These are phyloP conservation scores for Rugiboletus extremiorientalis DNA, from an alignment of 1,284 basidiomycete genomes.

Conservation along the genomic window DNA sequence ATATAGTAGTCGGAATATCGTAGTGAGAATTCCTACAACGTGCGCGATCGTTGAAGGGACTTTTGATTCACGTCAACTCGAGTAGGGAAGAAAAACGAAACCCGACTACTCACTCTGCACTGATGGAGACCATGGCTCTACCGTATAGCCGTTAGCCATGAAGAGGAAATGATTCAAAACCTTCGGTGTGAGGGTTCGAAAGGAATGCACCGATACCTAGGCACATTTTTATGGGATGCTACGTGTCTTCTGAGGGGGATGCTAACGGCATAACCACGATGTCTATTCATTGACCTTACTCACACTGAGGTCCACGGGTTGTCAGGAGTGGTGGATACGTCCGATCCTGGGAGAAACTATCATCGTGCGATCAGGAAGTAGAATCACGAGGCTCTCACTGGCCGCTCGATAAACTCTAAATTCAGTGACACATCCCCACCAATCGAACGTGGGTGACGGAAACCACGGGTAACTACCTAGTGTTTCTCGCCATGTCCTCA, in stretches of 20 bases:
- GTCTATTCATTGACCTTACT: neutral
- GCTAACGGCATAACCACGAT: conserved; percentile 4
- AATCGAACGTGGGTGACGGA: neutral
- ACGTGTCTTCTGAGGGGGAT: neutral
- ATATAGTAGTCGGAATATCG: conserved; percentile 20
- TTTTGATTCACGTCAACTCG: neutral
- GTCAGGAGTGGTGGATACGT: neutral
- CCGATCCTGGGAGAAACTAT: conserved; percentile 3
- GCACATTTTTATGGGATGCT: neutral
- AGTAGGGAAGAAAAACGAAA: neutral
- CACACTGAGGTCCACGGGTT: neutral
- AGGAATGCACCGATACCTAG: neutral
- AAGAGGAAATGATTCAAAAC: neutral
- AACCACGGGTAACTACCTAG: neutral
- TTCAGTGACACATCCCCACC: too few species aligned
- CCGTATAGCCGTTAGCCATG: neutral
- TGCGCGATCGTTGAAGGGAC: conserved; percentile 22
- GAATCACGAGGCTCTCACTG: neutral
- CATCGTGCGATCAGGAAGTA: neutral
- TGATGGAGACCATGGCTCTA: conserved; percentile 6
- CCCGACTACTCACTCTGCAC: conserved; percentile 11
- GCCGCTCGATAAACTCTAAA: neutral
- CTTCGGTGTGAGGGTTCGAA: neutral
- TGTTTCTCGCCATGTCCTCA: neutral
- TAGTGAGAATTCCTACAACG: conserved; percentile 17